A percentile compares a stretch with the other conserved stretches of the same genome.
Evolutionary conservation across 352 stramenopile genomes (phyloP).

Genomic region (Phytophthora niederhauseri): DNA sequence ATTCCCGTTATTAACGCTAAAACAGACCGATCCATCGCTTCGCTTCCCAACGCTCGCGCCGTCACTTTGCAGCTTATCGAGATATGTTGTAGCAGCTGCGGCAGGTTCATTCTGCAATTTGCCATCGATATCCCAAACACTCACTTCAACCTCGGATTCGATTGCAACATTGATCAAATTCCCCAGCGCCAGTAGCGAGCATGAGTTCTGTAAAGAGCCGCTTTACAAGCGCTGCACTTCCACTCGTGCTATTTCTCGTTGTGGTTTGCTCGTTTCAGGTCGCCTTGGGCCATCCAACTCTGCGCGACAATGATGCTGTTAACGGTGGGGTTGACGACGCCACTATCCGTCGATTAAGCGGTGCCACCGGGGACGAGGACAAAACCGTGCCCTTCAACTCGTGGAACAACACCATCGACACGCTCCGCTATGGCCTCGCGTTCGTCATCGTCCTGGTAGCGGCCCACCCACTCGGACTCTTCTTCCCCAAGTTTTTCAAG

Average conservation of each 20-base stretch:
- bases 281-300: conserved; percentile 4
- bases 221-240: background rate
- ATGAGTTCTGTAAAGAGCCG: background rate
- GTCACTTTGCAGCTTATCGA: background rate
- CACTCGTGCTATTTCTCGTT: background rate
- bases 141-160: background rate
- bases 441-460: conserved; percentile 65
- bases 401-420: conserved; percentile 42
- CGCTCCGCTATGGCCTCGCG: conserved; percentile 44
- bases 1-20: no score
- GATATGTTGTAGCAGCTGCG: background rate
- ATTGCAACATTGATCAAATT: background rate
- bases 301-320: conserved; percentile 7
- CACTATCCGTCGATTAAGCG: conserved; percentile 28
- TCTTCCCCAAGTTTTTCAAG: conserved; percentile 61
- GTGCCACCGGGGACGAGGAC: conserved; percentile 27
- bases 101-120: background rate
- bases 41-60: no score
- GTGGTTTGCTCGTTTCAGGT: background rate
- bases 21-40: background rate
- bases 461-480: conserved; percentile 59
- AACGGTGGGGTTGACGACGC: background rate
- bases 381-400: conserved; percentile 54
- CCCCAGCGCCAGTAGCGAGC: background rate
- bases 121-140: background rate